These are phyloP conservation scores for Penicillium sp. DNA, from an alignment of 2,329 filamentous ascomycete species.

Conservation along the genomic window DNA sequence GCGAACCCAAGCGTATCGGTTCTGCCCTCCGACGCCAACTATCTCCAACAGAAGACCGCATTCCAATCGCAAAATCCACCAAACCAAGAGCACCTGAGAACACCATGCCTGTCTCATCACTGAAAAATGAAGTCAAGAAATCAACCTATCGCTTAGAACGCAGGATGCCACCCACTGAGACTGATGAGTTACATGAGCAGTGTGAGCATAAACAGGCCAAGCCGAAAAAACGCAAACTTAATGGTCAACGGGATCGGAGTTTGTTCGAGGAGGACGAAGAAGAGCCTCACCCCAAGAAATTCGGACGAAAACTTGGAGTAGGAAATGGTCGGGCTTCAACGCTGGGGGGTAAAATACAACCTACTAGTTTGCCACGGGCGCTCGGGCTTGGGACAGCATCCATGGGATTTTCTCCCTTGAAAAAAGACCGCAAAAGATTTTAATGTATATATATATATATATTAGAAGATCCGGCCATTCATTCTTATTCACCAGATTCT, in stretches of 20 bases:
- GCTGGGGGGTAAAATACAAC: slow-evolving; percentile 15
- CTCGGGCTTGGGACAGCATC: slow-evolving; percentile 47
- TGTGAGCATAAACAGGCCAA: slow-evolving; percentile 35
- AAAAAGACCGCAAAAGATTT: slow-evolving; percentile 59
- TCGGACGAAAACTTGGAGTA: slow-evolving; percentile 26
- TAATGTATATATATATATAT: slow-evolving; percentile 2
- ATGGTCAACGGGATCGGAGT: slow-evolving; percentile 59
- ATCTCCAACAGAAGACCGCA: not conserved
- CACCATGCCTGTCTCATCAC: not conserved
- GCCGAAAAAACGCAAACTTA: slow-evolving; percentile 72
- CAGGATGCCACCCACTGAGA: slow-evolving; percentile 16
- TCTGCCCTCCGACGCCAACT: slow-evolving; percentile 3
- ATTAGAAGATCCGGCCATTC: not conserved
- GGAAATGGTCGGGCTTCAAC: slow-evolving; percentile 21
- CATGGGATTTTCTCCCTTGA: slow-evolving; percentile 67
- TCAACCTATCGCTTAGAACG: not conserved
- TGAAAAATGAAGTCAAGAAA: slow-evolving; percentile 5
- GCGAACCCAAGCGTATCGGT: not conserved
- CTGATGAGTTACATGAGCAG: slow-evolving; percentile 20
- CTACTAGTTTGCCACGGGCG: slow-evolving; percentile 7
- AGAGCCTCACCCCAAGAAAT: slow-evolving; percentile 20
- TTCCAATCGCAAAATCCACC: slow-evolving; percentile 2
- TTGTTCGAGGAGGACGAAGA: slow-evolving; percentile 65
- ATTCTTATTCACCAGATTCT: not conserved
- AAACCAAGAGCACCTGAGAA: slow-evolving; percentile 9